phyloP scores from a whole-genome alignment of 768 basidiomycete species.

The Phaffia tasmanica region DNA sequence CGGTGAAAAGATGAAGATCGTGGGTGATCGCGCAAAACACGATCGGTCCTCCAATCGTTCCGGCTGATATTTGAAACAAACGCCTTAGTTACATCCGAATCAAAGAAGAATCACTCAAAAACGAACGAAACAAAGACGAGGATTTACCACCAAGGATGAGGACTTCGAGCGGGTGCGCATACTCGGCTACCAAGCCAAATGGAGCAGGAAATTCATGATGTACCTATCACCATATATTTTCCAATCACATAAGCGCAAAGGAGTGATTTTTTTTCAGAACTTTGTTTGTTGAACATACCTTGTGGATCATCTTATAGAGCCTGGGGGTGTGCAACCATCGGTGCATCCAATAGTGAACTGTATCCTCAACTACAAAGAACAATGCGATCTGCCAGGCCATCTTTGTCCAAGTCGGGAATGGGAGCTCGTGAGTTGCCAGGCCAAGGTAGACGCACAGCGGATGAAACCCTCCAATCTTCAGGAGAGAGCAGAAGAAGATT shows the following conservation, averaged over 20 bases:
- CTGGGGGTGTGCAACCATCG: constrained; percentile 12
- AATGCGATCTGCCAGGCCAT: constrained; percentile 5
- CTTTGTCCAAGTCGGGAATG: constrained; percentile 15
- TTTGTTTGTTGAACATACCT: background rate
- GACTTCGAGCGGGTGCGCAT: constrained; percentile 23
- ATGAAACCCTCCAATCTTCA: constrained; percentile 20
- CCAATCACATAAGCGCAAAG: no score
- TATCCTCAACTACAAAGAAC: constrained; percentile 23
- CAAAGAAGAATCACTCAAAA: no score
- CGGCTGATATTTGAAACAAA: background rate
- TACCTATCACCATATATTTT: background rate
- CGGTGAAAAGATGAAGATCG: constrained; percentile 20
- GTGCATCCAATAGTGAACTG: constrained; percentile 19
- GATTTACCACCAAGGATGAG: constrained; percentile 15
- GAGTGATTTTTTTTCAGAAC: no score
- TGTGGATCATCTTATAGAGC: constrained; percentile 25
- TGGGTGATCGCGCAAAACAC: constrained; percentile 3
- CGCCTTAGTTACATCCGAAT: background rate
- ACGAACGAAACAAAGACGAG: background rate
- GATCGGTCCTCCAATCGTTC: constrained; percentile 21
- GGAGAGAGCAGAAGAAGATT: background rate
- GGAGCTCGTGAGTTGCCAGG: constrained; percentile 14
- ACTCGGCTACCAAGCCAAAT: constrained; percentile 23
- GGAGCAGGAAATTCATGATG: constrained; percentile 26
- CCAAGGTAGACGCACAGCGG: constrained; percentile 11